A percentile compares a stretch with the other conserved stretches of the same genome.
Conservation (phyloP, 352 stramenopile species). For the Pythium oligandrum region DNA sequence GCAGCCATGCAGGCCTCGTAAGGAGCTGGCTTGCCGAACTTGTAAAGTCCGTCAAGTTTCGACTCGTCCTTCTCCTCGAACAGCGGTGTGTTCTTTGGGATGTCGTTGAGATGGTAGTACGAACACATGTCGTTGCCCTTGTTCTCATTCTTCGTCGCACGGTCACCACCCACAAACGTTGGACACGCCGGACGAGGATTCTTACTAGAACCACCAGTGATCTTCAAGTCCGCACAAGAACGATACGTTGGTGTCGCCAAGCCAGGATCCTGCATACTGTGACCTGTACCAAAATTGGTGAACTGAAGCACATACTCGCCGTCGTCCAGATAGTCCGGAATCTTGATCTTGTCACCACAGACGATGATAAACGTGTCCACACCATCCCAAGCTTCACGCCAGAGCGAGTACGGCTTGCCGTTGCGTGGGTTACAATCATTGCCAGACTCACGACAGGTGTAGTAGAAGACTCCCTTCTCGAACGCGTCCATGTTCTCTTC, state of each 20-base stretch:
- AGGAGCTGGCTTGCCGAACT: background rate
- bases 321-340: background rate
- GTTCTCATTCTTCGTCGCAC: background rate
- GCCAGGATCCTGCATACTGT: background rate
- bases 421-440: background rate
- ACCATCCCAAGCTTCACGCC: background rate
- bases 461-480: background rate
- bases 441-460: background rate
- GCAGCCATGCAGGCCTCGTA: background rate
- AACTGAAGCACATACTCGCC: background rate
- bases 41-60: background rate
- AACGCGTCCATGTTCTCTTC: background rate
- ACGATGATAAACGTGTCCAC: background rate
- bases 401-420: background rate
- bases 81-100: background rate
- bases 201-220: background rate
- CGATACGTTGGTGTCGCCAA: background rate
- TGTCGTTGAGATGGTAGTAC: background rate
- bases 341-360: background rate
- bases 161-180: background rate
- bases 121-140: background rate
- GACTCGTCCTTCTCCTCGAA: background rate
- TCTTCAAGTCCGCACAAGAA: background rate
- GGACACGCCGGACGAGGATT: background rate
- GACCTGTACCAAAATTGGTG: background rate